phyloP scores from a whole-genome alignment of 2,329 filamentous ascomycete genomes.

The Xenoacremonium recifei region DNA sequence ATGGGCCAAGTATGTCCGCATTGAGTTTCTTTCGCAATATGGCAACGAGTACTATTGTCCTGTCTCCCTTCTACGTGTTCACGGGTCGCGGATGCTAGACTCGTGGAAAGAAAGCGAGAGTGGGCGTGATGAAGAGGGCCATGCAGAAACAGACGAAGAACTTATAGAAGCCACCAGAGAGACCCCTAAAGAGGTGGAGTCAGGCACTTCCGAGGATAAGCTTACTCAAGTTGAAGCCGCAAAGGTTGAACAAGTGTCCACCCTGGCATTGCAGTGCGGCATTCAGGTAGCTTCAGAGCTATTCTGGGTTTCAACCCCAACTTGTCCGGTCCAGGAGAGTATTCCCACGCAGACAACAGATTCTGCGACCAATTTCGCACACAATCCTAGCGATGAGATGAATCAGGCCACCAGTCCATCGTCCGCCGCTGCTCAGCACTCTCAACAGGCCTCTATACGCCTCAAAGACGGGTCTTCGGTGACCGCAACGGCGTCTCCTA shows the following conservation, averaged over 20 bases:
- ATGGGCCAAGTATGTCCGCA: slow-evolving; percentile 88
- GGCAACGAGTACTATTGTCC: slow-evolving; percentile 98
- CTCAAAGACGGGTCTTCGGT: background rate
- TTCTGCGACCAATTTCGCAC: background rate
- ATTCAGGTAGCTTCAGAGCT: background rate
- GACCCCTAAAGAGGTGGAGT: too few species aligned
- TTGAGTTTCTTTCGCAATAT: slow-evolving; percentile 92
- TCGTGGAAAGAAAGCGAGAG: slow-evolving; percentile 82
- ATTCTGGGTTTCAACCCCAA: background rate
- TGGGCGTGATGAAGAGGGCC: slow-evolving; percentile 60
- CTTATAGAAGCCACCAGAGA: slow-evolving; percentile 1
- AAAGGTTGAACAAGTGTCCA: background rate
- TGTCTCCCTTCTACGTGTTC: slow-evolving; percentile 83
- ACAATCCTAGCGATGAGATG: background rate
- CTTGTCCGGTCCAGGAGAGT: background rate
- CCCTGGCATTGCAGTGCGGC: background rate
- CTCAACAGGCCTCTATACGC: background rate
- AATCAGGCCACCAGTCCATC: background rate
- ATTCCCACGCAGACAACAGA: background rate
- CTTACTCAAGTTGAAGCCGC: slow-evolving; percentile 2
- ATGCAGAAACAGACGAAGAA: slow-evolving; percentile 21
- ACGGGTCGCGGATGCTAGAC: slow-evolving; percentile 95
- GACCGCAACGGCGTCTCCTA: slow-evolving; percentile 8
- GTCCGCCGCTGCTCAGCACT: background rate
- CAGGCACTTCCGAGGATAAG: slow-evolving; percentile 1